A percentile compares a stretch with the other conserved stretches of the same genome.
These are phyloP conservation scores for Fragaria iinumae DNA, from an alignment of 306 rosid genomes.

Conservation along the genomic window DNA sequence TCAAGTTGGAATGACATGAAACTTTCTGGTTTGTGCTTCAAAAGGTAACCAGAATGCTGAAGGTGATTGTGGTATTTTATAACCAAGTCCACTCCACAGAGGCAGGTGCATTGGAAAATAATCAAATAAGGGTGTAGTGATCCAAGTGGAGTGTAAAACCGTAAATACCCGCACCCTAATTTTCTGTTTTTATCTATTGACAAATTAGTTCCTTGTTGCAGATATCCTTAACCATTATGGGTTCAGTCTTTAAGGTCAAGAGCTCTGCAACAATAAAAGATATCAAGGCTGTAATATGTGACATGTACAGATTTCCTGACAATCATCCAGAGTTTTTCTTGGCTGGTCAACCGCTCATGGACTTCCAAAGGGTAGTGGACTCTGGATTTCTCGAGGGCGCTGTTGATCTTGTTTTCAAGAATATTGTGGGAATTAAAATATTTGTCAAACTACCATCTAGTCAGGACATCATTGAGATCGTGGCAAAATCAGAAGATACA, in stretches of 20 bases:
- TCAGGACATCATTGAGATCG: conserved; percentile 14
- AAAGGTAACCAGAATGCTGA: neutral
- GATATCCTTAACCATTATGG: conserved; percentile 12
- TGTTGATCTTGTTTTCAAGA: conserved; percentile 13
- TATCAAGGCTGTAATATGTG: conserved; percentile 16
- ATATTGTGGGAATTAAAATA: neutral
- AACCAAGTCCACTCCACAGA: neutral
- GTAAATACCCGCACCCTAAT: neutral
- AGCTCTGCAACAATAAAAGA: conserved; percentile 11
- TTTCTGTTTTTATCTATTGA: neutral
- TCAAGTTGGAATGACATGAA: neutral
- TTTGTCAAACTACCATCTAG: conserved; percentile 21
- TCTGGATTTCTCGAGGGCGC: conserved; percentile 14
- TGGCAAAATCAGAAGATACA: conserved; percentile 21
- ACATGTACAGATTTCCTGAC: conserved; percentile 14
- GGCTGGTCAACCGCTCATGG: conserved; percentile 1
- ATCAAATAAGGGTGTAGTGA: neutral
- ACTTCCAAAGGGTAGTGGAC: conserved; percentile 11
- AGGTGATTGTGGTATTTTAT: neutral
- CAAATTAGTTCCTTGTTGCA: conserved; percentile 1
- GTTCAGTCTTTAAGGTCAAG: neutral
- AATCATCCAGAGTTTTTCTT: conserved; percentile 15
- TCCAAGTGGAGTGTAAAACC: neutral
- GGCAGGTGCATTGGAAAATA: neutral
- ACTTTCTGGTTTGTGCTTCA: neutral